Evolutionary conservation across 2,329 filamentous ascomycete species (phyloP).

Genomic region (Claviceps africana): DNA sequence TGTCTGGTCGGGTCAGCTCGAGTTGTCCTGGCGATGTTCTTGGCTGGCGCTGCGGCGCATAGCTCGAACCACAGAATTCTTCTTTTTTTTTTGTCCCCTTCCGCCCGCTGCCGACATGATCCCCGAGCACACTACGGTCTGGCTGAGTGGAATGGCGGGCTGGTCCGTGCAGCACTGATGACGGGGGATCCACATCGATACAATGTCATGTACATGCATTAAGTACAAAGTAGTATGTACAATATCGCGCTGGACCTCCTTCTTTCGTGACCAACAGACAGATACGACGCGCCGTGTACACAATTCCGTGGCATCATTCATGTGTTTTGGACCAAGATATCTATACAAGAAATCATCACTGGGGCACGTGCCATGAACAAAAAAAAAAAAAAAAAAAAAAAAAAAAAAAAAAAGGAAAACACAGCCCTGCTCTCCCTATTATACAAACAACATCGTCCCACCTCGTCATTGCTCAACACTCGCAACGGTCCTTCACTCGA

Average conservation of each 20-base stretch:
- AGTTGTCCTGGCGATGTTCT: not conserved
- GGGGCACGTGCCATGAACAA: too few relatives aligned
- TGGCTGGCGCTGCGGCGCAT: conserved; percentile 1
- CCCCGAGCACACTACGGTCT: not conserved
- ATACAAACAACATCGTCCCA: not conserved
- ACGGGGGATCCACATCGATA: too few relatives aligned
- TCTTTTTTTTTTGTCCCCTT: not conserved
- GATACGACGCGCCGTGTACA: too few relatives aligned
- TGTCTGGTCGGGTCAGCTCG: not conserved
- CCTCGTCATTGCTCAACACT: not conserved
- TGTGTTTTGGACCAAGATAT: too few relatives aligned
- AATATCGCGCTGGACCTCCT: too few relatives aligned
- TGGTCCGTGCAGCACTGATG: conserved; percentile 1
- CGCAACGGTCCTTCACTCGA: conserved; percentile 2
- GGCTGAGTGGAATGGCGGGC: not conserved
- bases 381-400: too few relatives aligned
- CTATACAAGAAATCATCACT: too few relatives aligned
- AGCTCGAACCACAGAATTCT: not conserved
- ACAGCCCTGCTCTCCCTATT: not conserved
- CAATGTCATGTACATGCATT: too few relatives aligned
- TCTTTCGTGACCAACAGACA: too few relatives aligned
- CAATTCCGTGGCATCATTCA: too few relatives aligned
- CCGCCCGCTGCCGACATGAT: conserved; percentile 2
- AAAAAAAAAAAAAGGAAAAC: too few relatives aligned
- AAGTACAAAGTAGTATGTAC: too few relatives aligned